Base-by-base conservation (phyloP, 148 eudicot genomes). In the Arbutus unedo region DNA sequence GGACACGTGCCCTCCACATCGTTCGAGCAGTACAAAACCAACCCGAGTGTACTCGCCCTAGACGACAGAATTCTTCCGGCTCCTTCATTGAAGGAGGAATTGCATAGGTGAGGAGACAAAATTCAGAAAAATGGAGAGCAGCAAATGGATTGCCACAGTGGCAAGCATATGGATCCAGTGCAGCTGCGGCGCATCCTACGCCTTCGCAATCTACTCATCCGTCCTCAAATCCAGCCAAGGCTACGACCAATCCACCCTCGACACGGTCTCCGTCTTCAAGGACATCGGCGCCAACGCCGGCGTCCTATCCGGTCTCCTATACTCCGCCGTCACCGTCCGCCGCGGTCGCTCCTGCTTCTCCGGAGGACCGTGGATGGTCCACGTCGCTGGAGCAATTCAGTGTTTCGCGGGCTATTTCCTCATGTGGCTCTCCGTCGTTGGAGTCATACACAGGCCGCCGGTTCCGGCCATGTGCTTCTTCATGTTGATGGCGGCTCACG, bases 201-300 rank as follows among this genome's bases (percentile, higher is more conserved):
- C 95, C 78, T 96, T 93, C 89, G 90, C 90, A 76, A 91, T 96
- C 62, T 96, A 94, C 90, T 96, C 99, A 0, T 85, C 98, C 6
- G 76, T 82, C 44, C 87, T 96, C 9, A 96, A 96, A 81, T 87
- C 98, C 16, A 85, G 86, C 21, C 98, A 95, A 64, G 78, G 67
- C 38, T 95, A 95, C 82, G 83, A 83, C 21, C 98, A 95, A 49
- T 87, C 96, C 4, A 95, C 96, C 3, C 92, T 95, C 54, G 91
- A 95, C 94, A 92, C 89, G 8, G 87, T 95, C 78, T 92, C 98
- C 23, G 98, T 95, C 71, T 95, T 95, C 90, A 95, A 95, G 71
- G 98, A 95, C 83, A 93, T 96, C 80, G 98, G 99, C 53, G 91
- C 99, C 38, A 94, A 96, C 90, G 92, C 92, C 80, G 99, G 99